Percentiles rank a stretch among this genome's conserved stretches.
These are phyloP conservation scores for Triticum monococcum DNA, from an alignment of 176 grass and related monocot species.

Conservation along the genomic window DNA sequence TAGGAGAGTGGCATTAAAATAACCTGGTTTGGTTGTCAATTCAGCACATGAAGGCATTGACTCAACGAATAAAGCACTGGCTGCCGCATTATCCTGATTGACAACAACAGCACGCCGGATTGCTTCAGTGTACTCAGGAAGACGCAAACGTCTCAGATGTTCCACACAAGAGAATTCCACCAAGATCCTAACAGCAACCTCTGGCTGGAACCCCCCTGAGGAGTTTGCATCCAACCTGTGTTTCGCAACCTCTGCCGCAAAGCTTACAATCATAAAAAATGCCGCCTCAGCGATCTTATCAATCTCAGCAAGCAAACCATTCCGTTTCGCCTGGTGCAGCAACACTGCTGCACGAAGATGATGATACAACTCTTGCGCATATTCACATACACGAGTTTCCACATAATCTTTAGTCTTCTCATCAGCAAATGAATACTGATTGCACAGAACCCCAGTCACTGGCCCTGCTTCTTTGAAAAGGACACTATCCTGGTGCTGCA, in stretches of 20 bases:
- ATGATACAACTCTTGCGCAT: slow-evolving; percentile 60
- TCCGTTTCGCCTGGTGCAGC: slow-evolving; percentile 41
- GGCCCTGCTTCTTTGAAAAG: slow-evolving; percentile 86
- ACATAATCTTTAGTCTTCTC: slow-evolving; percentile 44
- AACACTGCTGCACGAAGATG: slow-evolving; percentile 55
- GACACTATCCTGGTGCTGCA: slow-evolving; percentile 48
- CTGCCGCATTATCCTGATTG: slow-evolving; percentile 59
- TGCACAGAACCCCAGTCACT: slow-evolving; percentile 67
- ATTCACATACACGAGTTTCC: slow-evolving; percentile 66
- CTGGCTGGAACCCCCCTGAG: slow-evolving; percentile 33
- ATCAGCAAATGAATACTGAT: slow-evolving; percentile 70
- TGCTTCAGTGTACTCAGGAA: slow-evolving; percentile 88
- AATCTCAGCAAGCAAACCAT: slow-evolving; percentile 48
- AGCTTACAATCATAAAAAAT: slow-evolving; percentile 86
- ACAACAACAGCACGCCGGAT: slow-evolving; percentile 59
- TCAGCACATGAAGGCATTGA: slow-evolving; percentile 83
- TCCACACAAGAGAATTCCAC: slow-evolving; percentile 87
- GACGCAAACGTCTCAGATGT: slow-evolving; percentile 68
- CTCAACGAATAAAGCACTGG: slow-evolving; percentile 50
- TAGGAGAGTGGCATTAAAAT: not conserved
- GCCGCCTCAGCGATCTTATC: slow-evolving; percentile 79
- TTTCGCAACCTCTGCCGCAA: slow-evolving; percentile 67
- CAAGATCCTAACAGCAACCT: slow-evolving; percentile 71
- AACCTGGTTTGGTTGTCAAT: slow-evolving; percentile 74
- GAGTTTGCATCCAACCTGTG: slow-evolving; percentile 61